Percentiles rank a stretch among this genome's conserved stretches.
These are phyloP conservation scores for Striga hermonthica DNA, from an alignment of 305 asterid species.

Conservation along the genomic window DNA sequence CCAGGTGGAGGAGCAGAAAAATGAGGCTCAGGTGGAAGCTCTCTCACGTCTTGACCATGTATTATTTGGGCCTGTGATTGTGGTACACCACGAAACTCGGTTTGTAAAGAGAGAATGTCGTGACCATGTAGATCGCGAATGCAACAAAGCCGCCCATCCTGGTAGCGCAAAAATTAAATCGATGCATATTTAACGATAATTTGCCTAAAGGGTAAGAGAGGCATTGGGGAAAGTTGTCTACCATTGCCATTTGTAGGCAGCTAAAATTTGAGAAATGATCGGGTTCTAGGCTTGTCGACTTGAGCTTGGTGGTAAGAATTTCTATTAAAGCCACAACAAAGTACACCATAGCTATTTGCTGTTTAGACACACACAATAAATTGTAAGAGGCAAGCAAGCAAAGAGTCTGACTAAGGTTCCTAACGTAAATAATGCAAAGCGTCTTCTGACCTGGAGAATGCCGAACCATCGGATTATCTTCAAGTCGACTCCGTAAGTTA, in stretches of 20 bases:
- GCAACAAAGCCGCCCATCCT: conserved; percentile 74
- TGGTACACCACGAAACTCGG: conserved; percentile 49
- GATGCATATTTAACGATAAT: too few species aligned
- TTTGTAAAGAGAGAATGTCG: conserved; percentile 57
- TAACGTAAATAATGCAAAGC: too few species aligned
- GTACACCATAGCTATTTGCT: conserved; percentile 90
- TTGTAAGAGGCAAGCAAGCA: too few species aligned
- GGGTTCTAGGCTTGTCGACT: conserved; percentile 51
- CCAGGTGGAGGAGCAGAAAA: conserved; percentile 57
- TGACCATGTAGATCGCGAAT: conserved; percentile 58
- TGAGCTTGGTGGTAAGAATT: conserved; percentile 58
- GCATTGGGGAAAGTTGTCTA: too few species aligned
- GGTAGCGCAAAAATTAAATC: too few species aligned
- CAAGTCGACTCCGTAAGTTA: conserved; percentile 67
- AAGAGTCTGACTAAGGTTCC: too few species aligned
- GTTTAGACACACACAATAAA: conserved; percentile 25
- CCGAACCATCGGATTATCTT: conserved; percentile 75
- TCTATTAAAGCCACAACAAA: conserved; percentile 70
- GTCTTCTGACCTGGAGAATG: conserved; percentile 67
- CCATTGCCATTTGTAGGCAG: conserved; percentile 89
- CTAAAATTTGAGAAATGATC: conserved; percentile 55
- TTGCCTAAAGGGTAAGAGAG: too few species aligned
- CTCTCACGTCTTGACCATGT: conserved; percentile 93
- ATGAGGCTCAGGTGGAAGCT: conserved; percentile 64
- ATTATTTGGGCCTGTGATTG: conserved; percentile 34